Conservation (phyloP, 208 protist species). For the Leptomonas pyrrhocoris region DNA sequence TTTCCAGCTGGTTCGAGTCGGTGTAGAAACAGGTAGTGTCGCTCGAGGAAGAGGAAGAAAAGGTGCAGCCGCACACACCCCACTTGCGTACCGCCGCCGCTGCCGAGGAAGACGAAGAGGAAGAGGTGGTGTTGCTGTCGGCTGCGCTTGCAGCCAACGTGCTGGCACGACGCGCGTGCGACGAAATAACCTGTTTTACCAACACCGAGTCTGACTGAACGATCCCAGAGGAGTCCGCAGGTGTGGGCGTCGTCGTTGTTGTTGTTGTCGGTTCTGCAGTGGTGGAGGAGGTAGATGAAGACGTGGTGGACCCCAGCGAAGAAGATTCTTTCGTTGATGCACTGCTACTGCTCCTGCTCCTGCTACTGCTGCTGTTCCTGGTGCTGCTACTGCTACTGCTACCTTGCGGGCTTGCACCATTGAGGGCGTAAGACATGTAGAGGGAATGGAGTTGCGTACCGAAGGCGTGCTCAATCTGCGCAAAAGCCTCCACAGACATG, state of each 20-base stretch:
- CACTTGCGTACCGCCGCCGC: slow-evolving; percentile 19
- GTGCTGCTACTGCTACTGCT: slow-evolving; percentile 21
- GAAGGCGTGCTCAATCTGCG: slow-evolving; percentile 36
- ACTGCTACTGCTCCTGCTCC: neutral
- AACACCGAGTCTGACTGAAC: neutral
- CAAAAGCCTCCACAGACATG: slow-evolving; percentile 38
- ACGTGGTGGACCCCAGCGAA: neutral
- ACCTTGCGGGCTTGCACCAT: neutral
- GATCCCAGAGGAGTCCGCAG: neutral
- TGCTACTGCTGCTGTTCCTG: neutral
- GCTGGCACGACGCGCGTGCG: neutral
- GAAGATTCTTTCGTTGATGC: neutral
- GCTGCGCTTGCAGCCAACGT: neutral
- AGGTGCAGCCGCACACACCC: slow-evolving; percentile 47
- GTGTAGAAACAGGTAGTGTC: slow-evolving; percentile 50
- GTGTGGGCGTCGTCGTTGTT: slow-evolving; percentile 1
- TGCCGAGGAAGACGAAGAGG: neutral
- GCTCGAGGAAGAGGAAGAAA: slow-evolving; percentile 13
- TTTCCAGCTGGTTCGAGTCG: slow-evolving; percentile 28
- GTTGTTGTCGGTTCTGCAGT: slow-evolving; percentile 1
- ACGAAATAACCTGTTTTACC: neutral
- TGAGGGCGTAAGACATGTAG: slow-evolving; percentile 42
- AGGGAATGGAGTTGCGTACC: slow-evolving; percentile 39
- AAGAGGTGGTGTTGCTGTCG: neutral
- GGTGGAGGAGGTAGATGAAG: slow-evolving; percentile 2